Conservation (phyloP, 306 rosid genomes). For the Cicer judaicum region DNA sequence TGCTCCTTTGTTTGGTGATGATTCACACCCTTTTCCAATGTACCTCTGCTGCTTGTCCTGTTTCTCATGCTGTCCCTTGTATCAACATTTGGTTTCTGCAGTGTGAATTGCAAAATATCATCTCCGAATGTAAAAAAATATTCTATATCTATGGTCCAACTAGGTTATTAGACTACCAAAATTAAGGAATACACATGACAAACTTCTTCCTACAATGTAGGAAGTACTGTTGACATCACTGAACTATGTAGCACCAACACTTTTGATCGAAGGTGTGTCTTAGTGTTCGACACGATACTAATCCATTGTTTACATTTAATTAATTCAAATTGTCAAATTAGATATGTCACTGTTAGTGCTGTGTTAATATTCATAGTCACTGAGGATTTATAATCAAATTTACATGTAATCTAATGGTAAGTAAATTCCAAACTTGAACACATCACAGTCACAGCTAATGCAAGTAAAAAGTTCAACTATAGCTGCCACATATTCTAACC, state of each 20-base stretch:
- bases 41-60: constrained; percentile 44
- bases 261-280: too few species aligned
- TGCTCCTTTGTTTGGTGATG: constrained; percentile 49
- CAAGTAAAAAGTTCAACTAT: background rate
- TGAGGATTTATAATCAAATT: too few species aligned
- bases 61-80: constrained; percentile 43
- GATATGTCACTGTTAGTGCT: too few species aligned
- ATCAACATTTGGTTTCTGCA: constrained; percentile 69
- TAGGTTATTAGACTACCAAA: background rate
- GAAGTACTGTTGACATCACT: too few species aligned
- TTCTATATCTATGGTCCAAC: background rate
- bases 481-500: too few species aligned
- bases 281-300: too few species aligned
- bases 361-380: too few species aligned
- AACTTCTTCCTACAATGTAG: too few species aligned
- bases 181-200: background rate
- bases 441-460: background rate
- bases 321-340: too few species aligned
- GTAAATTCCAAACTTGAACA: background rate
- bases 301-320: too few species aligned
- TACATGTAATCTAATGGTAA: too few species aligned
- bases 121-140: background rate
- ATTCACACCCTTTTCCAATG: constrained; percentile 51
- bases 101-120: background rate
- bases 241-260: too few species aligned